phyloP scores from a whole-genome alignment of 192 early-diverging fungal genomes.

The Podila verticillata region DNA sequence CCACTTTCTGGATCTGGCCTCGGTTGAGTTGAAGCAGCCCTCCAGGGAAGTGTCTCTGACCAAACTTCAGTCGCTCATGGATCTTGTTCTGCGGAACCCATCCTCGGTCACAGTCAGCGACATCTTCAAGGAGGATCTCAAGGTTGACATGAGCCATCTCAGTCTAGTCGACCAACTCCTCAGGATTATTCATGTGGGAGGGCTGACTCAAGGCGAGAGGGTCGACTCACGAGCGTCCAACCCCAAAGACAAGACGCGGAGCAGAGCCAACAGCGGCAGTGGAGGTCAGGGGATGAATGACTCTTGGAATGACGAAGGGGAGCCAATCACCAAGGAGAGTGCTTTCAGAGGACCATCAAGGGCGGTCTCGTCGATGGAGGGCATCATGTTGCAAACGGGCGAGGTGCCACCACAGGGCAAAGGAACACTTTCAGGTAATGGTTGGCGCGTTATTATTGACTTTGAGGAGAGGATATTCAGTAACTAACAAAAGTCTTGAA shows the following conservation, averaged over 20 bases:
- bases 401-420: conserved; percentile 21
- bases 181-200: conserved; percentile 73
- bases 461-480: no score
- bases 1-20: conserved; percentile 93
- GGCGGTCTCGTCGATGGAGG: conserved; percentile 17
- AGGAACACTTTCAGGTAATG: conserved; percentile 33
- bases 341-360: background rate
- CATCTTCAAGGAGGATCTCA: conserved; percentile 88
- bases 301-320: conserved; percentile 38
- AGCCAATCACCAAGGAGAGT: background rate
- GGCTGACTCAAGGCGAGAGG: conserved; percentile 55
- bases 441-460: no score
- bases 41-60: conserved; percentile 72
- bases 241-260: conserved; percentile 10
- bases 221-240: conserved; percentile 18
- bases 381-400: conserved; percentile 4
- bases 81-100: conserved; percentile 88
- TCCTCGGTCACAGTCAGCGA: conserved; percentile 83
- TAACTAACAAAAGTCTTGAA: no score
- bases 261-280: conserved; percentile 26
- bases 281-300: conserved; percentile 2
- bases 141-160: conserved; percentile 71
- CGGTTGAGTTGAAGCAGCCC: conserved; percentile 78
- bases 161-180: conserved; percentile 77
- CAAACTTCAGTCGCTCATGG: conserved; percentile 85